Evolutionary conservation across 2,329 filamentous ascomycete genomes (phyloP).

Genomic region (Microsporum audouinii): DNA sequence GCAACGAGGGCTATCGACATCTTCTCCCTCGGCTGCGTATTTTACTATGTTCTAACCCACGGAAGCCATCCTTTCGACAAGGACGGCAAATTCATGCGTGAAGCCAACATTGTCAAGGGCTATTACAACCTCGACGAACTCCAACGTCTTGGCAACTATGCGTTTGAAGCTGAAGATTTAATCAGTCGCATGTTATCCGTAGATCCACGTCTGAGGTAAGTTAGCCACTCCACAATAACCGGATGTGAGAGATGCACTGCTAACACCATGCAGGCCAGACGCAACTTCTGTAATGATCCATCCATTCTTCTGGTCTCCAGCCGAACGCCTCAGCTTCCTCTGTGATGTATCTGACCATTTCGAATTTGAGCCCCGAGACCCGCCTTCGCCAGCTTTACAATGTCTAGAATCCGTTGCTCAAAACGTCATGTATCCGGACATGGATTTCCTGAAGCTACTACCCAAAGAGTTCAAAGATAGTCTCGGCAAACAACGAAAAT

Average conservation of each 20-base stretch:
- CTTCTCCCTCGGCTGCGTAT: conserved; percentile 93
- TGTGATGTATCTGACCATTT: conserved; percentile 95
- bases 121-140: conserved; percentile 61
- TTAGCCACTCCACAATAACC: conserved; percentile 3
- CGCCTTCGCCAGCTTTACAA: conserved; percentile 56
- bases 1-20: conserved; percentile 95
- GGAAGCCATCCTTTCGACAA: conserved; percentile 89
- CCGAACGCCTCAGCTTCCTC: conserved; percentile 83
- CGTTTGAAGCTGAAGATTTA: conserved; percentile 76
- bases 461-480: conserved; percentile 77
- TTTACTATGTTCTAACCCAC: conserved; percentile 94
- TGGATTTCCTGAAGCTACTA: conserved; percentile 67
- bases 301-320: conserved; percentile 90
- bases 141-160: conserved; percentile 67
- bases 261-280: conserved; percentile 42
- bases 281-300: conserved; percentile 76
- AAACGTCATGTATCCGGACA: conserved; percentile 41
- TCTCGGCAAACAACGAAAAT: conserved; percentile 88
- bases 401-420: conserved; percentile 43
- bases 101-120: conserved; percentile 93
- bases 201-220: conserved; percentile 49
- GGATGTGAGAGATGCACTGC: too few relatives aligned
- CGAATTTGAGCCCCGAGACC: conserved; percentile 79
- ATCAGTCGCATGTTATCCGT: conserved; percentile 68
- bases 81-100: conserved; percentile 86